These are phyloP conservation scores for Clitopilus passeckerianus DNA, from an alignment of 768 basidiomycete species.

Conservation along the genomic window DNA sequence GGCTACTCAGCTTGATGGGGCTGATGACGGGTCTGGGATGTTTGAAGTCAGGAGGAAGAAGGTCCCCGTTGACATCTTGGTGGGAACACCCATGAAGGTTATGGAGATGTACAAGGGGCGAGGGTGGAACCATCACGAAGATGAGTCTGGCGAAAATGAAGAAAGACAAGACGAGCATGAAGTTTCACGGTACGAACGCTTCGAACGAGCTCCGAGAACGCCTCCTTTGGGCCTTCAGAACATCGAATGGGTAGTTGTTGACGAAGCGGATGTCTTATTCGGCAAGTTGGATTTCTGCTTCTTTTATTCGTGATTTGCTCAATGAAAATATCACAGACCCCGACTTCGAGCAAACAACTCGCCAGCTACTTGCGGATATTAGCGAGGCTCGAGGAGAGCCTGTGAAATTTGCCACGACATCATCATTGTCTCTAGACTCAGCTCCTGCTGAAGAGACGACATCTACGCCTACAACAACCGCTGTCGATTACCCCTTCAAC, in stretches of 20 bases:
- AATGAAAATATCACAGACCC: slow-evolving; percentile 43
- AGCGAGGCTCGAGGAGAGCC: slow-evolving; percentile 52
- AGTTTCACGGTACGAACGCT: slow-evolving; percentile 16
- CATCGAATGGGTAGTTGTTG: slow-evolving; percentile 86
- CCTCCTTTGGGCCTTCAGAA: slow-evolving; percentile 60
- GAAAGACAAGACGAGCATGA: slow-evolving; percentile 16
- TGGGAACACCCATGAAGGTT: slow-evolving; percentile 62
- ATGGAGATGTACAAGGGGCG: slow-evolving; percentile 54
- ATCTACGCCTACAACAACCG: slow-evolving; percentile 12
- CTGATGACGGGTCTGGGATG: slow-evolving; percentile 11
- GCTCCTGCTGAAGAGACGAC: slow-evolving; percentile 10
- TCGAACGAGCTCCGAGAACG: slow-evolving; percentile 3
- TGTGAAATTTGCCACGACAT: slow-evolving; percentile 26
- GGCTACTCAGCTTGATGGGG: slow-evolving; percentile 26
- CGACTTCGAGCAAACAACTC: slow-evolving; percentile 77
- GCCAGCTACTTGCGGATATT: slow-evolving; percentile 66
- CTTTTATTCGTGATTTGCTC: background rate
- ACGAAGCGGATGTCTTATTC: slow-evolving; percentile 89
- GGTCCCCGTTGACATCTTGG: slow-evolving; percentile 43
- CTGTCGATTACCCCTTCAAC: slow-evolving; percentile 68
- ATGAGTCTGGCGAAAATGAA: slow-evolving; percentile 4
- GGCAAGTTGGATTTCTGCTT: slow-evolving; percentile 40
- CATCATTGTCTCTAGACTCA: slow-evolving; percentile 9
- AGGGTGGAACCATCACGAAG: slow-evolving; percentile 42
- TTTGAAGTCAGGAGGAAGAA: slow-evolving; percentile 16